Base-by-base conservation (phyloP, 306 rosid species). In the Vachellia collinsii region DNA sequence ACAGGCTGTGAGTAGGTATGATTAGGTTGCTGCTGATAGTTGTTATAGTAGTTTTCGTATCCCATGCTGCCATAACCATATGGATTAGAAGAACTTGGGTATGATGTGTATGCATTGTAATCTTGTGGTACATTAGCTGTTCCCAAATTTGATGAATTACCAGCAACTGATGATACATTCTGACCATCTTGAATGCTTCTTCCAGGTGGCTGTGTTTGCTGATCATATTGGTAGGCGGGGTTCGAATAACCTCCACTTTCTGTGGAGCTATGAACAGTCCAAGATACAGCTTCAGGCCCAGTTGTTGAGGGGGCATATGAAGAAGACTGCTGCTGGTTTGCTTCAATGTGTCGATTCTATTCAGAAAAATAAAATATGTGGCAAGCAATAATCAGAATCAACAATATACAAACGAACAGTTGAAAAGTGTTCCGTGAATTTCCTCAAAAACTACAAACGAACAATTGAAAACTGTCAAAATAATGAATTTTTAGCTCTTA, bases 1-100 rank as follows among this genome's bases (percentile, higher is more conserved):
- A 93, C 98, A 38, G 96, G 92, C 87, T 95, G 99, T 79, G 99
- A 83, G 88, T 93, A 93, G 79, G 98, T 76, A 80, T 83, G 90
- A 89, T 85, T 93, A 81, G 98, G 88, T 77, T 96, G 97, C 88
- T 90, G 99, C 87, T 90, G 99, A 77, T 92, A 92, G 92, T 48
- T 90, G 87, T 81, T 90, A 89, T 90, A 92, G 91, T 96, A 93
- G 83, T 92, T 83, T 20, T 88, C 86, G 88, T 88, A 96, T 80
- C 93, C 98, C 78, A 88, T 53, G 79, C 90, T 96, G 94, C 92
- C 97, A 89, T 92, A 90, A 88, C 96, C 94, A 90, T 96, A 93
- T 51, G 89, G 91, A 84, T 92, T 93, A 61, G 93, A 78, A 84
- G 99, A 86, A 86, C 88, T 92, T 86, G 90, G 77, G 86, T 93